Conservation (phyloP, 495 filamentous ascomycete species). For the Aspergillus conjunctus region DNA sequence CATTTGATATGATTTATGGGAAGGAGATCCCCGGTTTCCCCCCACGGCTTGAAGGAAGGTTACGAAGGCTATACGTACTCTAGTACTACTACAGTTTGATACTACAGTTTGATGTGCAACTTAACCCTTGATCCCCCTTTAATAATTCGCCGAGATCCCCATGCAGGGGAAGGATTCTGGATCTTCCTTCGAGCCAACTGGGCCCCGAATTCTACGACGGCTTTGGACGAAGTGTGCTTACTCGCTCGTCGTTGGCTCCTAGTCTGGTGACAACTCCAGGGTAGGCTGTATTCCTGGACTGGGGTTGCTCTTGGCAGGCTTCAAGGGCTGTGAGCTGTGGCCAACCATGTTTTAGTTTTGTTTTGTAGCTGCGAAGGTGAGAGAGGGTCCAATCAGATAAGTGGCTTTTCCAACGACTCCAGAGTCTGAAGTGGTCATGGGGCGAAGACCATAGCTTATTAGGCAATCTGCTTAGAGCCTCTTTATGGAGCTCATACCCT, state of each 20-base stretch:
- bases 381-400: not conserved
- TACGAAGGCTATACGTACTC: not conserved
- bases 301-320: not conserved
- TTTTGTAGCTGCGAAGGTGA: not conserved
- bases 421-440: no score
- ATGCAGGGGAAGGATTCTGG: constrained; percentile 18
- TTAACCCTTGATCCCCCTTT: constrained; percentile 14
- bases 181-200: constrained; percentile 11
- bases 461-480: not conserved
- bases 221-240: not conserved
- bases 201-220: constrained; percentile 6
- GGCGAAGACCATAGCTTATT: no score
- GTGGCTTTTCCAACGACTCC: no score
- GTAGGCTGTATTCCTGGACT: not conserved
- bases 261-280: not conserved
- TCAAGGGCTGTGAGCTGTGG: not conserved
- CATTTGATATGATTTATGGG: constrained; percentile 1
- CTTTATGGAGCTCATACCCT: not conserved
- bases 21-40: not conserved
- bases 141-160: constrained; percentile 17
- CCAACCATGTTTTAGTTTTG: not conserved
- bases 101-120: not conserved
- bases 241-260: not conserved
- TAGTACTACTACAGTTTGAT: not conserved
- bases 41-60: not conserved